Percentiles rank a stretch among this genome's conserved stretches.
phyloP scores from a whole-genome alignment of 441 rosid species.

The Arabidopsis lyrata region DNA sequence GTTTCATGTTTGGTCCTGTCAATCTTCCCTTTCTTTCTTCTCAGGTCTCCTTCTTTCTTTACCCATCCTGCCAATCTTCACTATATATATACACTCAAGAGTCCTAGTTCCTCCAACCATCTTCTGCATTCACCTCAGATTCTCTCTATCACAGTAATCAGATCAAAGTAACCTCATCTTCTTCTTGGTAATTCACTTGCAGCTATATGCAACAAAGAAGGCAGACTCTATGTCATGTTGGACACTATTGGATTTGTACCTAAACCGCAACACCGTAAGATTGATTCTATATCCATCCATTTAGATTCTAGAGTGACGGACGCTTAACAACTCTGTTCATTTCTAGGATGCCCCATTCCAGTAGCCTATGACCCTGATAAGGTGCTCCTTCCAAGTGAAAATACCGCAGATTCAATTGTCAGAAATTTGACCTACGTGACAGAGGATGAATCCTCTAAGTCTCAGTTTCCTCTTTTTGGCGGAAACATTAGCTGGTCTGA shows the following conservation, averaged over 20 bases:
- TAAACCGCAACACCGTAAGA: constrained; percentile 81
- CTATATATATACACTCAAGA: too few relatives aligned
- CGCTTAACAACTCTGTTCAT: constrained; percentile 30
- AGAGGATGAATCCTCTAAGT: constrained; percentile 61
- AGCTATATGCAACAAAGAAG: constrained; percentile 88
- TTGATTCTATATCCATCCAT: constrained; percentile 30
- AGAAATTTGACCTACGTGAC: constrained; percentile 62
- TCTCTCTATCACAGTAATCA: not conserved
- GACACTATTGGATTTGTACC: constrained; percentile 81
- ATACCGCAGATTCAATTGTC: constrained; percentile 61
- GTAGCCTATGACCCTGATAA: constrained; percentile 67
- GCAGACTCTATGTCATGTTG: constrained; percentile 70
- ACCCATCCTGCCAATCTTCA: too few relatives aligned
- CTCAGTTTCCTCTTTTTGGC: constrained; percentile 78
- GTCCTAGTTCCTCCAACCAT: not conserved
- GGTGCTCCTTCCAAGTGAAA: constrained; percentile 66
- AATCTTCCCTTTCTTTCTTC: constrained; percentile 72
- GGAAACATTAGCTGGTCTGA: constrained; percentile 86
- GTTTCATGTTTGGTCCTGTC: constrained; percentile 93
- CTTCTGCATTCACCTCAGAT: not conserved
- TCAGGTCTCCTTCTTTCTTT: constrained; percentile 58
- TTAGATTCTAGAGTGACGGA: constrained; percentile 11
- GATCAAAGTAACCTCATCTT: constrained; percentile 6
- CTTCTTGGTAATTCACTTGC: constrained; percentile 50
- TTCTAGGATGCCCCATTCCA: constrained; percentile 83